Evolutionary conservation across 139 green algal genomes (phyloP).

Genomic region (Coccomyxa sp.): DNA sequence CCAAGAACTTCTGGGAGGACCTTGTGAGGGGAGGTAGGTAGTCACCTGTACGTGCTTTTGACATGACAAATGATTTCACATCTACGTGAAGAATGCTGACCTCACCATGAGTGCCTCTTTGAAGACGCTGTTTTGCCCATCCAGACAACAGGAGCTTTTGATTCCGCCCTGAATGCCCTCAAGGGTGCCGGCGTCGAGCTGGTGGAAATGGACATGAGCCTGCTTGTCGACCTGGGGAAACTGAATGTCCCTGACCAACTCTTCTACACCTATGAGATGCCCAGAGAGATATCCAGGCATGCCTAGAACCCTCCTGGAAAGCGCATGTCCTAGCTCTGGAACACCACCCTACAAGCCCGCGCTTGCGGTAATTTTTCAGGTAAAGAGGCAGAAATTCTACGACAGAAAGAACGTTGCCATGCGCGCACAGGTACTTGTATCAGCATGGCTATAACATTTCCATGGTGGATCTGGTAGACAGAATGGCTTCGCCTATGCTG

Average conservation of each 20-base stretch:
- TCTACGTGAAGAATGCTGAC: no score
- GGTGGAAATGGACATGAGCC: not conserved
- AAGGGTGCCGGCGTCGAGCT: not conserved
- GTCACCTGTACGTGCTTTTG: not conserved
- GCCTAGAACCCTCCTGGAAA: not conserved
- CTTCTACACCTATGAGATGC: conserved; percentile 5
- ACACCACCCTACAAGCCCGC: not conserved
- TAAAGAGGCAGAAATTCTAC: no score
- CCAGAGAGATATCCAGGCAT: not conserved
- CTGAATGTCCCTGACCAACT: not conserved
- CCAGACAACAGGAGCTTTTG: not conserved
- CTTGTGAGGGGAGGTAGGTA: not conserved
- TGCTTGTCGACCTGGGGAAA: not conserved
- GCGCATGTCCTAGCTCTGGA: not conserved
- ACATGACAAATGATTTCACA: not conserved
- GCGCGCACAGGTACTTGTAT: not conserved
- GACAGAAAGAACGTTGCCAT: not conserved
- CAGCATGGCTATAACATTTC: not conserved
- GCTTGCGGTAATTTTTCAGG: not conserved
- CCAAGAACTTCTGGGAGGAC: not conserved
- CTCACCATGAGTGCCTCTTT: no score
- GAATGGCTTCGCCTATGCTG: not conserved
- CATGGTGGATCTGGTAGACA: not conserved
- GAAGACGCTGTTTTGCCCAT: not conserved
- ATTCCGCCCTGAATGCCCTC: not conserved